These are phyloP conservation scores for Orbilia ellipsospora DNA, from an alignment of 2,329 filamentous ascomycete genomes.

Conservation along the genomic window DNA sequence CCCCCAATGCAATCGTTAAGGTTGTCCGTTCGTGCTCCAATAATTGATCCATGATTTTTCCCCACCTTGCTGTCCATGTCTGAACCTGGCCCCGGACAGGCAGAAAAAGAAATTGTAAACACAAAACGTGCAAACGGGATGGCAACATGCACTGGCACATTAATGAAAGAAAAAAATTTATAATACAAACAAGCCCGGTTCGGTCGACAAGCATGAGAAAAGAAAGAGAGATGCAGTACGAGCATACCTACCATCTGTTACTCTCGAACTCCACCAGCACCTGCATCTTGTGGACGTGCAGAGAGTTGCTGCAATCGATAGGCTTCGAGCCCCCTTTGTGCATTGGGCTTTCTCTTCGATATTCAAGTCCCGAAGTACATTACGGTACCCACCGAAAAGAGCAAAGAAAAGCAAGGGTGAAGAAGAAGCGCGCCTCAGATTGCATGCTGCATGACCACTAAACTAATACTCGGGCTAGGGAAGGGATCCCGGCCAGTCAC, in stretches of 20 bases:
- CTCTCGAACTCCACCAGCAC: background rate
- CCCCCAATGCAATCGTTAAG: background rate
- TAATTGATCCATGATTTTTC: conserved; percentile 30
- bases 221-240: background rate
- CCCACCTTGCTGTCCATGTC: conserved; percentile 2
- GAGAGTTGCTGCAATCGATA: conserved; percentile 34
- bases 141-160: too few species aligned
- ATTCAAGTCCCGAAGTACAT: background rate
- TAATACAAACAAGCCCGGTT: too few species aligned
- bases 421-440: conserved; percentile 15
- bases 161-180: too few species aligned
- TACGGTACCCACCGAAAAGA: background rate
- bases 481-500: conserved; percentile 31
- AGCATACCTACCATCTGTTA: background rate
- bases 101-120: conserved; percentile 10
- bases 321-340: conserved; percentile 24
- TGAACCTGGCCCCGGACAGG: background rate
- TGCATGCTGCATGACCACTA: conserved; percentile 35
- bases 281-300: conserved; percentile 3
- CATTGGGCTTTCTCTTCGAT: background rate
- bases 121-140: background rate
- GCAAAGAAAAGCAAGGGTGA: too few species aligned
- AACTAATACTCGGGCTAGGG: background rate
- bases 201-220: background rate
- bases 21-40: too few species aligned